Evolutionary conservation across 2,329 filamentous ascomycete species (phyloP), one percentile per base, ranked within the genome.

Genomic region (Cladosporium colombiae): DNA sequence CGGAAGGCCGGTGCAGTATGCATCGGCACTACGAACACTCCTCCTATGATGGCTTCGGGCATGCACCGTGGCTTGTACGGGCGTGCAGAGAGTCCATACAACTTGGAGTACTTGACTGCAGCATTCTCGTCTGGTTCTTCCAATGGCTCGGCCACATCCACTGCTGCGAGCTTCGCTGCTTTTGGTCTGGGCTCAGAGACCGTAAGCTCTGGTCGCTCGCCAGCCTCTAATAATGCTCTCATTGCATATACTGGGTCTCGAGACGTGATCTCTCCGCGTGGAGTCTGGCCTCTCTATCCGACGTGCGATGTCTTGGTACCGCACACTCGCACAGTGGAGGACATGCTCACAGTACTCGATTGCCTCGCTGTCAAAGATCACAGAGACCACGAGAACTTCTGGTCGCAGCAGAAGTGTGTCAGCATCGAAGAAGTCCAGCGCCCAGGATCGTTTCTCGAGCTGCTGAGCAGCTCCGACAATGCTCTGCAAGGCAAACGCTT

Each of bases 21-120:
- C 23, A 75, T 86, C 0, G 86, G 86, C 0, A 80, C 82, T 53
- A 86, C 86, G 0, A 88, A 88, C 65, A 86, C 87, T 81, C 85
- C 83, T 0, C 82, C 85, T 0, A 86, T 87, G 84, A 85, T 85
- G 13, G 81, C 82, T 25, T 85, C 84, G 0, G 85, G 86, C 0
- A 86, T 85, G 80, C 84, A 86, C 66, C 78, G 85, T 8, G 85
- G 85, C 0, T 68, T 84, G 0, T 86, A 86, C 66, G 85, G 85
- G 0, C 78, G 85, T 2, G 83, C 85, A 0, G 84, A 86, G 70
- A 84, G 80, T 27, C 85, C 85, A 0, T 88, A 88, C 69, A 87
- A 86, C 60, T 64, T 71, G 0, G 78, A 82, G 0, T 88, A 84
- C 60, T 75, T 86, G 1, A 79, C 85, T 0, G 84, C 83, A 2